Evolutionary conservation across 805 yeast species (phyloP).

Genomic region (Saturnispora bothae): DNA sequence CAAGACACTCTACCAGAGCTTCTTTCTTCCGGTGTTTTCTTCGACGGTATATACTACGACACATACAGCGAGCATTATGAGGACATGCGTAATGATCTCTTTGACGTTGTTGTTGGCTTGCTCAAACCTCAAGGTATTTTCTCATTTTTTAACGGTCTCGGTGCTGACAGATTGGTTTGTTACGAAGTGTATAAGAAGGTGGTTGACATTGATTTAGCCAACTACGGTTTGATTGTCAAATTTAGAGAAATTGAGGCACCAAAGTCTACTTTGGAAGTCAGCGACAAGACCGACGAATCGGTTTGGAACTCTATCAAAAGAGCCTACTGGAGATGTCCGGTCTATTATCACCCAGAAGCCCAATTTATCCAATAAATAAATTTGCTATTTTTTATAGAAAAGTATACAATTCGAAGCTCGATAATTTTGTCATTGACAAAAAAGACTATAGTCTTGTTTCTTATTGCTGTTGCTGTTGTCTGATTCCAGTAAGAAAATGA

Average conservation of each 20-base stretch:
- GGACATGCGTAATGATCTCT: constrained; percentile 71
- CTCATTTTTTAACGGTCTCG: constrained; percentile 86
- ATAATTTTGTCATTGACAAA: too few relatives aligned
- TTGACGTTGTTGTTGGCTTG: constrained; percentile 72
- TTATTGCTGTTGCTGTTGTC: too few relatives aligned
- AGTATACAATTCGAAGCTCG: too few relatives aligned
- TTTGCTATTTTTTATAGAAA: background rate
- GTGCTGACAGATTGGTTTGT: constrained; percentile 65
- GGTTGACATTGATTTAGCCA: constrained; percentile 67
- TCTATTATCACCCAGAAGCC: constrained; percentile 56
- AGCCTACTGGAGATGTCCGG: constrained; percentile 60
- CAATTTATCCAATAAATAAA: constrained; percentile 25
- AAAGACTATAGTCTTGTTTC: background rate
- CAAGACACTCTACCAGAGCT: constrained; percentile 67
- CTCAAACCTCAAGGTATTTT: constrained; percentile 75
- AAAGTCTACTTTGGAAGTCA: constrained; percentile 26
- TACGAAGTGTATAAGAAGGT: constrained; percentile 79
- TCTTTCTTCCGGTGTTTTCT: constrained; percentile 54
- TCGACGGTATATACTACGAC: constrained; percentile 89
- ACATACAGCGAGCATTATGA: constrained; percentile 87
- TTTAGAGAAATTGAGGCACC: constrained; percentile 43
- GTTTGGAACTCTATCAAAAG: constrained; percentile 56
- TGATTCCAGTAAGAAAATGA: too few relatives aligned
- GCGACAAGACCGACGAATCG: constrained; percentile 27
- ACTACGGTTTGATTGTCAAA: constrained; percentile 64